These are phyloP conservation scores for Salix purpurea DNA, from an alignment of 345 rosid genomes.

Conservation along the genomic window DNA sequence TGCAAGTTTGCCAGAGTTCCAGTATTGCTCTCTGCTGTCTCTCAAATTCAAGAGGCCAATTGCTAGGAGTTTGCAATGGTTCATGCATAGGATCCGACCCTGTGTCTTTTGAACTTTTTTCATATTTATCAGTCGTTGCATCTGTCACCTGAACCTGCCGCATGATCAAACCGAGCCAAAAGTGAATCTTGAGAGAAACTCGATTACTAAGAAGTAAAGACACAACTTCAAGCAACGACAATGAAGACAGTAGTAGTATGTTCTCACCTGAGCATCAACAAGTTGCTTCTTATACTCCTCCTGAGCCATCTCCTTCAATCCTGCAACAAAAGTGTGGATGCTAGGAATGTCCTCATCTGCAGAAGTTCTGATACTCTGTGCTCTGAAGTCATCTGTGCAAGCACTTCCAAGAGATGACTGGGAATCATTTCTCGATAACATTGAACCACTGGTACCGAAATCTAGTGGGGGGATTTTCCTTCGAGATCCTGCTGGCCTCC, in stretches of 20 bases:
- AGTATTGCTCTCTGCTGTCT: slow-evolving; percentile 58
- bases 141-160: slow-evolving; percentile 30
- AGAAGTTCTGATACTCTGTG: slow-evolving; percentile 43
- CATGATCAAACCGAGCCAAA: slow-evolving; percentile 8
- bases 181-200: neutral
- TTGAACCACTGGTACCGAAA: slow-evolving; percentile 27
- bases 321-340: slow-evolving; percentile 70
- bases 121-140: slow-evolving; percentile 24
- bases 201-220: neutral
- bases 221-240: neutral
- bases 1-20: slow-evolving; percentile 84
- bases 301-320: slow-evolving; percentile 74
- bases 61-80: slow-evolving; percentile 29
- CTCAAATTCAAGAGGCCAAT: slow-evolving; percentile 67
- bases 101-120: slow-evolving; percentile 47
- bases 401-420: slow-evolving; percentile 71
- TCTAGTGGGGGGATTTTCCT: slow-evolving; percentile 41
- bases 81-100: slow-evolving; percentile 61
- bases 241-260: neutral
- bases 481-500: slow-evolving; percentile 54
- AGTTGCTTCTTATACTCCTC: slow-evolving; percentile 43
- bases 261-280: slow-evolving; percentile 40
- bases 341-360: slow-evolving; percentile 68
- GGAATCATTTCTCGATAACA: slow-evolving; percentile 65
- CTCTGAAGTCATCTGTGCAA: slow-evolving; percentile 40